Base-by-base conservation (phyloP, 192 early-diverging fungal genomes). In the Borealophlyctis nickersoniae region DNA sequence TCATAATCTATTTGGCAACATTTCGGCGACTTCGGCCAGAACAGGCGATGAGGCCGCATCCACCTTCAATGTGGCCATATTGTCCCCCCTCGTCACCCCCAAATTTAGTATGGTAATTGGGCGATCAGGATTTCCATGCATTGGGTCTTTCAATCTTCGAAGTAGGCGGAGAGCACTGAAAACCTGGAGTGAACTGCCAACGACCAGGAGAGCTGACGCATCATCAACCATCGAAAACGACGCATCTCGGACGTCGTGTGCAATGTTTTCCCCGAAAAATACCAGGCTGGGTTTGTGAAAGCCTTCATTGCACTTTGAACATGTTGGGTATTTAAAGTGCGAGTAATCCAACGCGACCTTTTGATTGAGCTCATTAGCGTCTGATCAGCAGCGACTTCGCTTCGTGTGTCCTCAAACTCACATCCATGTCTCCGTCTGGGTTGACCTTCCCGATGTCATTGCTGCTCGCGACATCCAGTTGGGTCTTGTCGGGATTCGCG, bases 261-360 rank as follows among this genome's bases (percentile, higher is more conserved):
- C 71, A 39, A 95, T 88, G 63, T 91, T 94, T 62, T 92, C 94
- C 11, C 92, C 92, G 81, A 96, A 96, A 59, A 95, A 95, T 9
- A 95, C 83, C 19, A 95, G 89, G 1, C 78, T 86, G 26, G 79
- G 79, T 52, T 81, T 81, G 31, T 52, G 66, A n/a, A 88, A 63
- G 23, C 85, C 86, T 0, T 64, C 70, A 26, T 67, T 65, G 63
- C 94, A 97, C 14, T 62, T 56, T 14, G 55, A 52, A 63, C 94
- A 97, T 4, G 67, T 59, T 13, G 92, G 92, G 39, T 91, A 92
- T 9, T 73, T 48, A 51, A 94, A 97, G 24, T 76, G 61, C 32
- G 76, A 70, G 66, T 89, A 92, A 3, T 81, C 67, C 70, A 58
- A 73, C 2, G 31, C 31, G 11, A 71, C 35, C 57, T 71, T 26